Base-by-base conservation (phyloP, 1,284 basidiomycete genomes). In the Cryptococcus maquisensis region DNA sequence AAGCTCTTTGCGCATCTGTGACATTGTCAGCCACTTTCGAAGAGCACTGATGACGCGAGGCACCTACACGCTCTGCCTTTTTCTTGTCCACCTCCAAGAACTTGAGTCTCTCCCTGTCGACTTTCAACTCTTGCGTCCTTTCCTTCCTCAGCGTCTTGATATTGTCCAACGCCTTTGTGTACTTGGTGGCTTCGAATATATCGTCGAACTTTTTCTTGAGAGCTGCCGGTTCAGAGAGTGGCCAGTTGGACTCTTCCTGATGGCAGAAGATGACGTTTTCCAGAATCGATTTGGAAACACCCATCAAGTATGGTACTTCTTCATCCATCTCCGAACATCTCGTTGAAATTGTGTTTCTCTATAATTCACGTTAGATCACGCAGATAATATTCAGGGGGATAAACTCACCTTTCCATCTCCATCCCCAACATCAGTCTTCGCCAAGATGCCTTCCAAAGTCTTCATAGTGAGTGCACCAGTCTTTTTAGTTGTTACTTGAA, bases 231-330 rank as follows among this genome's bases (percentile, higher is more conserved):
- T 98, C 96, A 0, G 93, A 83, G 13, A 99, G 81, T 0, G 96
- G 96, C 96, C 96, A 99, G 68, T 93, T 97, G 0, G 91, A 94
- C 55, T 99, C 96, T 69, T 99, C 96, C 77, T 99, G 96, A 75
- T 99, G 96, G 75, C 96, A 99, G 70, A 99, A 98, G 57, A 99
- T 98, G 67, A 98, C 95, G 70, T 97, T 98, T 69, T 98, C 95
- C 20, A 98, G 84, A 47, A 99, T 95, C 7, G 94, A 87, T 73
- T 91, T 94, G 12, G 92, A 96, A 3, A 98, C 95, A 42, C 96
- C 96, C n/a, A 98, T 83, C 12, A 90, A 79, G 56, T 86, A 82
- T 5, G 94, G 93, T 43, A 98, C 93, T 74, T 98, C 96, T 15
- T 84, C 79, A 69, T 98, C 95, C 81, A 99, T 88, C 74, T 97